Evolutionary conservation across 2,329 filamentous ascomycete genomes (phyloP), one percentile per base, ranked within the genome.

Genomic region (Ceratocystis variospora): DNA sequence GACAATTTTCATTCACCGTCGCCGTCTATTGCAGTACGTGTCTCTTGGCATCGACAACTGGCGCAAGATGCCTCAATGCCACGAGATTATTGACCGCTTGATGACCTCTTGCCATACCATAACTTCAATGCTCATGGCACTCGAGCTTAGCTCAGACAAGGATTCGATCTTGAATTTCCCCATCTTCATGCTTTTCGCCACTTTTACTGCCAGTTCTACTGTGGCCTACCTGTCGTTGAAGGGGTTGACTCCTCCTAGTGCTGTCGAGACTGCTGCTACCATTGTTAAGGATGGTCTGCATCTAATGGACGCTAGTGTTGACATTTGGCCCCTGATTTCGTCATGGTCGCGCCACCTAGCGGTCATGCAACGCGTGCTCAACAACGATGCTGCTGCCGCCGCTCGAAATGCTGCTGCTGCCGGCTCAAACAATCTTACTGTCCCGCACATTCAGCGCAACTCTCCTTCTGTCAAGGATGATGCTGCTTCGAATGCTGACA

Each of bases 181-280:
- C 46, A 82, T 85, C 65, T 83, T 84, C 68, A 85, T 85, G 83
- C 76, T 85, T 12, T 85, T 85, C 72, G 81, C 82, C 0, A 80
- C 82, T 63, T 85, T 85, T 69, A 84, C 82, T 0, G 81, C 82
- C 1, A 82, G 82, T 68, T 82, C 82, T 1, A 85, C 83, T 0
- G 80, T 84, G 1, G 83, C 83, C 12, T 85, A 84, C 73, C 77
- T 85, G 37, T 83, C 82, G n/a, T 77, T 85, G 59, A 85, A 84
- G 74, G 81, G 82, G 8, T 73, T 85, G 6, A 82, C 82, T 0
- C 82, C 82, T 0, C 74, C 77, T 15, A 81, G 81, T 68, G 80
- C 81, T 28, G 79, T 80, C 48, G 82, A 85, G 74, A 83, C 82
- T 1, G 81, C 82, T 1, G 78, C 78, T 19, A 77, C 78, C 63